Percentiles rank a stretch among this genome's conserved stretches.
Evolutionary conservation across 495 filamentous ascomycete species (phyloP).

Genomic region (Aspergillus haitiensis): DNA sequence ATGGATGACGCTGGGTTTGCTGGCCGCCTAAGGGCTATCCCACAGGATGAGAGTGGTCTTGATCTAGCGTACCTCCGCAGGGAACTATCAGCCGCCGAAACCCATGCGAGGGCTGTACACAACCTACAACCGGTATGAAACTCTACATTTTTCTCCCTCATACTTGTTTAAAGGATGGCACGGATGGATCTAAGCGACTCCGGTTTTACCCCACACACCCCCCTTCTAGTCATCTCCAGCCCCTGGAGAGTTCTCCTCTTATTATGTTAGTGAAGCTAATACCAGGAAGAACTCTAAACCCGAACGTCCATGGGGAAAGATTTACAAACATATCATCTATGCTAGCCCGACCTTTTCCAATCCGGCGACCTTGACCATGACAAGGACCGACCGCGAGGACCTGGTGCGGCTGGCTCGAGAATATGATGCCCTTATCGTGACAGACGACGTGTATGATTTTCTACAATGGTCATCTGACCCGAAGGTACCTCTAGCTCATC

Average conservation of each 20-base stretch:
- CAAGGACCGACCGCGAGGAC: constrained; percentile 55
- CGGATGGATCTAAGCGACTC: neutral
- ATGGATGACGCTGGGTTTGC: constrained; percentile 76
- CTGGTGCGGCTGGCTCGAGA: constrained; percentile 69
- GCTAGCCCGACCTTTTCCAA: constrained; percentile 81
- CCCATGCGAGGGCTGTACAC: constrained; percentile 27
- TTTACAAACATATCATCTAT: constrained; percentile 84
- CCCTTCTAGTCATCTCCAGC: neutral
- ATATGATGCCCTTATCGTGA: constrained; percentile 75
- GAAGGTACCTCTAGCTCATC: constrained; percentile 15
- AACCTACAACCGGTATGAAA: constrained; percentile 43
- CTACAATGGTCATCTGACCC: constrained; percentile 65
- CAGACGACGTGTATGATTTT: constrained; percentile 90
- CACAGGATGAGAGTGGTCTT: constrained; percentile 73
- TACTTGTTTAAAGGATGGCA: neutral
- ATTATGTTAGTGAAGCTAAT: neutral
- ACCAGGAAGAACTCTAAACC: constrained; percentile 40
- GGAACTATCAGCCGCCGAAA: constrained; percentile 43
- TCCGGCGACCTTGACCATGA: constrained; percentile 74
- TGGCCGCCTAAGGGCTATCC: constrained; percentile 60
- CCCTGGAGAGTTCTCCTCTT: neutral
- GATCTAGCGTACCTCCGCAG: constrained; percentile 60
- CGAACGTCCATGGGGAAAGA: constrained; percentile 54
- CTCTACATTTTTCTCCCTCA: neutral
- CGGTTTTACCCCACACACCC: neutral